Evolutionary conservation across 331 rosid species (phyloP).

Genomic region (Rhamnella rubrinervis): DNA sequence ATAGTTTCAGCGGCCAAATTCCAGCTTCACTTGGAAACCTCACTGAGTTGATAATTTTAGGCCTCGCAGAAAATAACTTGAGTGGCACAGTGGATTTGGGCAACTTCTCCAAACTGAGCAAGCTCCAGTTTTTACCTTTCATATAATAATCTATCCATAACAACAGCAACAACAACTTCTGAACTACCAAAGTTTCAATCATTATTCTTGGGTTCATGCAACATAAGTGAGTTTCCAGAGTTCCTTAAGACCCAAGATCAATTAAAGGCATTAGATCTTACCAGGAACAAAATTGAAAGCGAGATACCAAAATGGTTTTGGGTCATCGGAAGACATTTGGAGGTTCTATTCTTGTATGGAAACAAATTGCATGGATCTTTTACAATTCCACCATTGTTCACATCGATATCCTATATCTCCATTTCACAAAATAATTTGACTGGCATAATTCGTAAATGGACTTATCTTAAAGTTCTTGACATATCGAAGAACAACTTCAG

Average conservation of each 20-base stretch:
- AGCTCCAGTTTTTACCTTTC: neutral
- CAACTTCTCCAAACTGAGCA: no score
- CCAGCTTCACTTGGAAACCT: neutral
- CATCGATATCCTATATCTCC: neutral
- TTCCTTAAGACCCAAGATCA: neutral
- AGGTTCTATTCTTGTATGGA: neutral
- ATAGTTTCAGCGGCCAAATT: neutral
- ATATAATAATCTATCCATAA: neutral
- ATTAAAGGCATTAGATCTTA: neutral
- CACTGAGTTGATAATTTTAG: neutral
- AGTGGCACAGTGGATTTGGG: no score
- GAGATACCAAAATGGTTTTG: constrained; percentile 21
- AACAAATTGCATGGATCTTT: neutral
- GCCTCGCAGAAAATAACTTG: neutral
- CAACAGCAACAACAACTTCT: neutral
- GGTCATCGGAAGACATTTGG: neutral
- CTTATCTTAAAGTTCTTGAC: neutral
- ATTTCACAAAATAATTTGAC: constrained; percentile 13
- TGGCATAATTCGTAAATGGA: neutral
- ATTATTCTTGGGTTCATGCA: constrained; percentile 10
- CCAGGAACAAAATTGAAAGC: constrained; percentile 22
- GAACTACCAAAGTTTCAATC: no score
- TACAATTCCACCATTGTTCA: neutral
- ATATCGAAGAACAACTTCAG: constrained; percentile 7
- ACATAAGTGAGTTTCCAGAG: constrained; percentile 16